Evolutionary conservation across 1,284 basidiomycete species (phyloP).

Genomic region (Mycena sp.): DNA sequence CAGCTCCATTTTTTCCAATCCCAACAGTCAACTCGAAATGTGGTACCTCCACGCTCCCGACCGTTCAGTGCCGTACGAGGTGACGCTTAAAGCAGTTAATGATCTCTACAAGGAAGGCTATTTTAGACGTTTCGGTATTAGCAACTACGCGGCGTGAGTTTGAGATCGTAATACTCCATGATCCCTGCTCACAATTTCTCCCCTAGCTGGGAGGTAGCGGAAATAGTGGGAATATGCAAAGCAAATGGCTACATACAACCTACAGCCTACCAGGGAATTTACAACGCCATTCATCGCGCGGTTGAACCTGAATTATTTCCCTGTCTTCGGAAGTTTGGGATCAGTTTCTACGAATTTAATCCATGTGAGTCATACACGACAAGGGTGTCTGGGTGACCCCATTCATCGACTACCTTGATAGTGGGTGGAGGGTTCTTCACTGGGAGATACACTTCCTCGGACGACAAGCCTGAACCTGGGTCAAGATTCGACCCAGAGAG

Average conservation of each 20-base stretch:
- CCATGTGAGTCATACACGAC: conserved; percentile 45
- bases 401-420: too few relatives aligned
- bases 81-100: conserved; percentile 58
- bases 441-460: conserved; percentile 46
- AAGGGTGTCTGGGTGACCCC: too few relatives aligned
- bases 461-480: conserved; percentile 47
- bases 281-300: conserved; percentile 60
- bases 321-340: conserved; percentile 68
- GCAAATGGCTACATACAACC: conserved; percentile 67
- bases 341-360: conserved; percentile 69
- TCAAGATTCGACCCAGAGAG: conserved; percentile 53
- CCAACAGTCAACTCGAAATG: conserved; percentile 15
- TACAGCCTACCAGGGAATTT: conserved; percentile 75
- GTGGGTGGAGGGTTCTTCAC: conserved; percentile 57
- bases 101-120: conserved; percentile 53
- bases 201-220: conserved; percentile 64
- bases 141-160: conserved; percentile 12
- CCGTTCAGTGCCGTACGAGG: conserved; percentile 55
- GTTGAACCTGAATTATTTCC: conserved; percentile 69
- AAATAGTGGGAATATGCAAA: conserved; percentile 64
- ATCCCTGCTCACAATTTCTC: conserved; percentile 3
- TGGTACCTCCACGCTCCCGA: conserved; percentile 62
- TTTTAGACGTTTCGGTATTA: conserved; percentile 16
- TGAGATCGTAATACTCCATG: not conserved
- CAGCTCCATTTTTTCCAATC: not conserved